A percentile compares a stretch with the other conserved stretches of the same genome.
These are phyloP conservation scores for Paraurostyla sp. DNA, from an alignment of 73 alveolate genomes.

Conservation along the genomic window DNA sequence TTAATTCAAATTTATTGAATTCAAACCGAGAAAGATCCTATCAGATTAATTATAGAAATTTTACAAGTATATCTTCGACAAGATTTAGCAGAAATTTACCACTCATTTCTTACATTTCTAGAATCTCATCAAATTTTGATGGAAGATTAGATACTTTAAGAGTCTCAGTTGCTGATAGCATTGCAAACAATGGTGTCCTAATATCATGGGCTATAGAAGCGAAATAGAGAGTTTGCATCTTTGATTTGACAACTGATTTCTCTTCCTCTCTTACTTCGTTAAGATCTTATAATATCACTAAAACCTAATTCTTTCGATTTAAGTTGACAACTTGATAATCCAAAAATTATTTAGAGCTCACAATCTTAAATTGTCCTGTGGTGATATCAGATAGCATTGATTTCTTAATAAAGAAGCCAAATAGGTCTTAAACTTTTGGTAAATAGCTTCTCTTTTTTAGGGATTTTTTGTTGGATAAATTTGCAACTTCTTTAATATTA, in stretches of 20 bases:
- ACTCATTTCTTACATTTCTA: conserved; percentile 42
- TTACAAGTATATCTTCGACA: conserved; percentile 35
- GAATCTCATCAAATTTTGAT: background rate
- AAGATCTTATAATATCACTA: conserved; percentile 16
- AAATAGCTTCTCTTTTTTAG: background rate
- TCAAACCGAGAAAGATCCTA: conserved; percentile 40
- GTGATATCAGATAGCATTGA: background rate
- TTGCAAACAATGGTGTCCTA: conserved; percentile 26
- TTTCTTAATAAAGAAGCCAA: background rate
- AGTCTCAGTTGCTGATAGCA: background rate
- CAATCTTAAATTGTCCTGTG: background rate
- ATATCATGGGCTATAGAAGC: conserved; percentile 40
- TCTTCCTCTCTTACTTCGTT: conserved; percentile 22
- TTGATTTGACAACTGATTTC: conserved; percentile 1
- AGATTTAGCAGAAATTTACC: conserved; percentile 24
- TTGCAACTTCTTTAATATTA: no score
- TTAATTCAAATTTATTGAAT: conserved; percentile 27
- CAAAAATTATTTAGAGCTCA: background rate
- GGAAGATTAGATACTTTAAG: conserved; percentile 12
- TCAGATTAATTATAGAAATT: background rate
- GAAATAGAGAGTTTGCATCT: conserved; percentile 26
- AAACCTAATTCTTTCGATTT: conserved; percentile 16
- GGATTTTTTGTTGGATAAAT: no score
- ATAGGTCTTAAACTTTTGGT: background rate
- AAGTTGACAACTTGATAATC: conserved; percentile 19